Percentiles rank a stretch among this genome's conserved stretches.
Evolutionary conservation across 192 early-diverging fungal genomes (phyloP).

Genomic region (Pilobolus umbonatus): DNA sequence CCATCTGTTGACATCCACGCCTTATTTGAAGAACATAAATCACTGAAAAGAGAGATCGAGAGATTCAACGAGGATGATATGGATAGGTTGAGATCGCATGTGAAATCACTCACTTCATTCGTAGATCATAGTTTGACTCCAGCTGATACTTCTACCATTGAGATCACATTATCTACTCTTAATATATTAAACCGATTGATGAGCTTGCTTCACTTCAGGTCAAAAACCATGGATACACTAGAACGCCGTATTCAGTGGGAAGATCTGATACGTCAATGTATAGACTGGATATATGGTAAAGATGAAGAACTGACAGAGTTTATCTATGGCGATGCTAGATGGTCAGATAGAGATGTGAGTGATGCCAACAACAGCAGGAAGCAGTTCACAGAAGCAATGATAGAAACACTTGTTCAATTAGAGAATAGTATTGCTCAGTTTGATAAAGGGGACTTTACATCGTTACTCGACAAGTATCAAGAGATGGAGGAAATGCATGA

Average conservation of each 20-base stretch:
- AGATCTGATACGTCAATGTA: slow-evolving; percentile 16
- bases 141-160: slow-evolving; percentile 43
- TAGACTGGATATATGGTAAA: slow-evolving; percentile 15
- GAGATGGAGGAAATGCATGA: slow-evolving; percentile 30
- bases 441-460: slow-evolving; percentile 27
- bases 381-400: slow-evolving; percentile 17
- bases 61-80: slow-evolving; percentile 43
- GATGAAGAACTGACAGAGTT: slow-evolving; percentile 25
- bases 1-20: slow-evolving; percentile 18
- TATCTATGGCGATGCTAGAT: slow-evolving; percentile 18
- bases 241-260: slow-evolving; percentile 38
- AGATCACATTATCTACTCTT: slow-evolving; percentile 39
- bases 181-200: slow-evolving; percentile 34
- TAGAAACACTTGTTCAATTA: slow-evolving; percentile 18
- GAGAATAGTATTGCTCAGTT: slow-evolving; percentile 29
- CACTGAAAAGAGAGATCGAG: slow-evolving; percentile 34
- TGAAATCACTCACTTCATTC: slow-evolving; percentile 23
- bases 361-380: background rate
- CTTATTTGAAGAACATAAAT: slow-evolving; percentile 28
- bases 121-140: slow-evolving; percentile 30
- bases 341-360: slow-evolving; percentile 4
- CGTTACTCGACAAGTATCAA: slow-evolving; percentile 27
- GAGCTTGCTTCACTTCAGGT: slow-evolving; percentile 23
- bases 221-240: slow-evolving; percentile 21
- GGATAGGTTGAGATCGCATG: slow-evolving; percentile 37